A percentile compares a stretch with the other conserved stretches of the same genome.
These are phyloP conservation scores for Pythium aphanidermatum DNA, from an alignment of 352 stramenopile genomes.

Conservation along the genomic window DNA sequence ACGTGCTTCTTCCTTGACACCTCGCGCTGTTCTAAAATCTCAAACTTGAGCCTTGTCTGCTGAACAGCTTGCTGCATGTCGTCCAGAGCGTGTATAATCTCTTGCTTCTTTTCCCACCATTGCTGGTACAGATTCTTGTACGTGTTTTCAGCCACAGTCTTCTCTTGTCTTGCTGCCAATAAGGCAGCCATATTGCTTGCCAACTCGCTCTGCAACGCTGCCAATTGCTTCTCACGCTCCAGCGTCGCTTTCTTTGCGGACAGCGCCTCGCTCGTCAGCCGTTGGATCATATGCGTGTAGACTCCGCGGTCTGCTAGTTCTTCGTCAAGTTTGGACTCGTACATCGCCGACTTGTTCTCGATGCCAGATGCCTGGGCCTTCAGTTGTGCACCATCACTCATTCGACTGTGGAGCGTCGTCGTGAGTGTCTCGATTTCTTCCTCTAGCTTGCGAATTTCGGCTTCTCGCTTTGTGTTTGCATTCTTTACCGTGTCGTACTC, in stretches of 20 bases:
- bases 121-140: slow-evolving; percentile 65
- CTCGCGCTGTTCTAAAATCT: slow-evolving; percentile 72
- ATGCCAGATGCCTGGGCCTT: slow-evolving; percentile 63
- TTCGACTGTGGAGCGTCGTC: slow-evolving; percentile 57
- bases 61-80: slow-evolving; percentile 74
- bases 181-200: slow-evolving; percentile 40
- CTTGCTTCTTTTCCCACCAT: slow-evolving; percentile 69
- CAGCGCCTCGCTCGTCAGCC: slow-evolving; percentile 50
- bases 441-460: slow-evolving; percentile 70
- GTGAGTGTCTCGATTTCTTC: slow-evolving; percentile 75
- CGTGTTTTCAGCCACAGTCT: slow-evolving; percentile 47
- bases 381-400: slow-evolving; percentile 43
- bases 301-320: slow-evolving; percentile 61
- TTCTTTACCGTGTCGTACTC: slow-evolving; percentile 65
- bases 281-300: slow-evolving; percentile 83
- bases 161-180: slow-evolving; percentile 59
- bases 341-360: slow-evolving; percentile 72
- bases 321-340: slow-evolving; percentile 74
- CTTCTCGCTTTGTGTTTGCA: slow-evolving; percentile 59
- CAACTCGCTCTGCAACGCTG: slow-evolving; percentile 52
- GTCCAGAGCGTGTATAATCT: slow-evolving; percentile 62
- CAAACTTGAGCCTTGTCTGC: slow-evolving; percentile 63
- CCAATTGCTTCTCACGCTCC: slow-evolving; percentile 54
- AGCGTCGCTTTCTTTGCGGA: slow-evolving; percentile 58
- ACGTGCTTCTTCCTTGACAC: slow-evolving; percentile 70